phyloP scores from a whole-genome alignment of 352 stramenopile genomes.

The Phytopythium cucurbitacearum region DNA sequence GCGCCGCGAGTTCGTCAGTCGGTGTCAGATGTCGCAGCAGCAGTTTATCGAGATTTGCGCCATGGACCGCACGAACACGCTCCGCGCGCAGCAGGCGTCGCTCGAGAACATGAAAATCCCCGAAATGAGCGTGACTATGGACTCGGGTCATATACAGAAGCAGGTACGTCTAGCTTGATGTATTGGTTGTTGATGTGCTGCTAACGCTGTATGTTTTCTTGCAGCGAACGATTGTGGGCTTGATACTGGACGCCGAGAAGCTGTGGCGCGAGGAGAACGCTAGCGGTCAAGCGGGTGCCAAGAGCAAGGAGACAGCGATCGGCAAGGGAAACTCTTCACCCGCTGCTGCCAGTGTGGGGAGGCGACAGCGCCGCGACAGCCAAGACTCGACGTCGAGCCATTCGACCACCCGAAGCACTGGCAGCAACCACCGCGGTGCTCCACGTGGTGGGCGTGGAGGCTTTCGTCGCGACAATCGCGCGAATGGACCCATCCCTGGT shows the following conservation, averaged over 20 bases:
- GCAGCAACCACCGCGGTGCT: background rate
- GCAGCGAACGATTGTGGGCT: constrained; percentile 57
- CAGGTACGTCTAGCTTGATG: constrained; percentile 31
- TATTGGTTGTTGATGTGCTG: constrained; percentile 2
- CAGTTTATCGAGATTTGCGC: constrained; percentile 77
- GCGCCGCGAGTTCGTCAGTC: constrained; percentile 56
- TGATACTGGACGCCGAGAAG: constrained; percentile 70
- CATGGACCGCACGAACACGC: constrained; percentile 52
- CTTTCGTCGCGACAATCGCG: background rate
- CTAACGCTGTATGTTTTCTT: constrained; percentile 6
- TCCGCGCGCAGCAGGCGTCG: constrained; percentile 68
- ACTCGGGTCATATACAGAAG: constrained; percentile 31
- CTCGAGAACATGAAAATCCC: constrained; percentile 72
- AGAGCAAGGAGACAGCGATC: constrained; percentile 5
- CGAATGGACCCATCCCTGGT: background rate
- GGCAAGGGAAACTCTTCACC: background rate
- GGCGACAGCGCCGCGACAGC: constrained; percentile 19
- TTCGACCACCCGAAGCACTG: constrained; percentile 10
- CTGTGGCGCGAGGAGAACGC: constrained; percentile 51
- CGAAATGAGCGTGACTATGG: constrained; percentile 53
- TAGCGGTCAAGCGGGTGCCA: constrained; percentile 13
- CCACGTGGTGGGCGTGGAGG: background rate
- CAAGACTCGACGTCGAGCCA: constrained; percentile 35
- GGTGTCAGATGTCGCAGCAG: constrained; percentile 70
- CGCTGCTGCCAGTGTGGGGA: background rate